phyloP scores from a whole-genome alignment of 139 green algal genomes.

The Coccomyxa sp. region DNA sequence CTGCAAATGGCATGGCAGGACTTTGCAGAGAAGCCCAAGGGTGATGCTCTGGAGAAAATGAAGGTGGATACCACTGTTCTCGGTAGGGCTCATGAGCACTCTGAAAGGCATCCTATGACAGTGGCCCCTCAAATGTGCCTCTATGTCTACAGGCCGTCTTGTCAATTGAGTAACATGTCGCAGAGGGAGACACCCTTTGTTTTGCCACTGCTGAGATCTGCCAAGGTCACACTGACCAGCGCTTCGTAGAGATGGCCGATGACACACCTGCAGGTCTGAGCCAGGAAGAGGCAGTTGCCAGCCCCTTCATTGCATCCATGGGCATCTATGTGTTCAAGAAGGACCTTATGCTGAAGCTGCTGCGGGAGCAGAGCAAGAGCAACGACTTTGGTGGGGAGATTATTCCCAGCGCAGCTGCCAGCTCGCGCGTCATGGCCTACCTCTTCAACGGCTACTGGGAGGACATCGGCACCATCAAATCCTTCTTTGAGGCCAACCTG shows the following conservation, averaged over 20 bases:
- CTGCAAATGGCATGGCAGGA: constrained; percentile 30
- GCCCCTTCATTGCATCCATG: constrained; percentile 98
- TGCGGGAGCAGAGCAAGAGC: constrained; percentile 50
- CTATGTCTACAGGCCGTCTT: no score
- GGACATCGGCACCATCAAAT: constrained; percentile 99
- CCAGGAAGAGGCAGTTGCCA: constrained; percentile 62
- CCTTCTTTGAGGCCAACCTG: constrained; percentile 99
- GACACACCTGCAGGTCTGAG: constrained; percentile 45
- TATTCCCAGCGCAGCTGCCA: constrained; percentile 71
- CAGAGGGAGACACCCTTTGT: no score
- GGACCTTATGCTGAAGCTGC: constrained; percentile 74
- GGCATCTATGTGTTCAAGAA: constrained; percentile 99
- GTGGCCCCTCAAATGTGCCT: no score
- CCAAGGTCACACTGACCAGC: no score
- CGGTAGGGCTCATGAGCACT: constrained; percentile 26
- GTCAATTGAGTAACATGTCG: background rate
- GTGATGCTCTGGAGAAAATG: constrained; percentile 89
- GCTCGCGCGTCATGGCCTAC: constrained; percentile 81
- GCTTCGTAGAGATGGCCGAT: no score
- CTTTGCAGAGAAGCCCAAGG: constrained; percentile 98
- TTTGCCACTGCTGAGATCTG: no score
- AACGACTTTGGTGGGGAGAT: constrained; percentile 99
- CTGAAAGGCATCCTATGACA: no score
- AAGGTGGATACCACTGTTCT: constrained; percentile 93
- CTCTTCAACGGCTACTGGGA: constrained; percentile 99